Conservation (phyloP, 176 grass and related monocot species). For the Triticum monococcum region DNA sequence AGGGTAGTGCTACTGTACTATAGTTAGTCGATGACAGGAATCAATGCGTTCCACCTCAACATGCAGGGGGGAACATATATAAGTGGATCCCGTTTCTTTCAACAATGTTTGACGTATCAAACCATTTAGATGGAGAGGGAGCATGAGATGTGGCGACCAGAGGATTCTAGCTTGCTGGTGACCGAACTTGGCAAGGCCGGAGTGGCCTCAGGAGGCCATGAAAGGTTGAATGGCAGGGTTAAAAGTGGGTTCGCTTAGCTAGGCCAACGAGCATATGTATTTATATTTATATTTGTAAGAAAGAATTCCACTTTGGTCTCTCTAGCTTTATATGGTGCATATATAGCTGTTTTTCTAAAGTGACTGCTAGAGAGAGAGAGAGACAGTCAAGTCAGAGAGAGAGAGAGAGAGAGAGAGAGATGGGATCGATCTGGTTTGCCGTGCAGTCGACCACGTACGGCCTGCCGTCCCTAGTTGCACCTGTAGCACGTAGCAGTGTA, state of each 20-base stretch:
- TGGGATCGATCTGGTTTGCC: background rate
- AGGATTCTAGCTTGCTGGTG: background rate
- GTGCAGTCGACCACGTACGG: constrained; percentile 21
- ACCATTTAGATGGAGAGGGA: background rate
- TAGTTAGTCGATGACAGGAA: constrained; percentile 11
- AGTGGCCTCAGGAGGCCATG: constrained; percentile 23
- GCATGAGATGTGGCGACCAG: constrained; percentile 21
- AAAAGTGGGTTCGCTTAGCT: background rate
- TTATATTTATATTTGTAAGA: background rate
- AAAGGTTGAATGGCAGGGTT: constrained; percentile 28
- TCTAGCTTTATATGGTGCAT: background rate
- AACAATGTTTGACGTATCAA: constrained; percentile 21
- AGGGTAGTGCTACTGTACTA: background rate
- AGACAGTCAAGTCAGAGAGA: background rate
- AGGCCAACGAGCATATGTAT: background rate
- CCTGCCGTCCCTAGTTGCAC: constrained; percentile 10
- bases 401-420: background rate
- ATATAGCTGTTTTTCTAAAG: constrained; percentile 15
- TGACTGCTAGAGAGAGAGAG: background rate
- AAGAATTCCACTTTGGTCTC: constrained; percentile 19
- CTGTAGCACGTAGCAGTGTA: background rate
- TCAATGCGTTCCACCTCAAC: constrained; percentile 21
- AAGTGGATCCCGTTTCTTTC: constrained; percentile 12
- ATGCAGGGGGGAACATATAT: constrained; percentile 15
- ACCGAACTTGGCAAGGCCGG: background rate